Conservation (phyloP, 306 rosid genomes). For the Cucurbita argyrosperma region DNA sequence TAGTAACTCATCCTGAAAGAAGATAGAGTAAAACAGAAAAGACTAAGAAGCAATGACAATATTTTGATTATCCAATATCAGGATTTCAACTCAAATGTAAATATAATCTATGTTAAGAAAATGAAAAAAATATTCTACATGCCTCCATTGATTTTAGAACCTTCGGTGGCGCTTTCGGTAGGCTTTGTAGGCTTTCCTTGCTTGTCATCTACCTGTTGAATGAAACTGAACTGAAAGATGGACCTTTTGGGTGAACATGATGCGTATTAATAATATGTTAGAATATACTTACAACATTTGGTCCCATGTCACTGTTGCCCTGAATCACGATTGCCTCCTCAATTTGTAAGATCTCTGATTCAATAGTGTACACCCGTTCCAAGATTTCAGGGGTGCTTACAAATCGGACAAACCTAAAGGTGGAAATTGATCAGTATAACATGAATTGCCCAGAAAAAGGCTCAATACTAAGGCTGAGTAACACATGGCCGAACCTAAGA, state of each 20-base stretch:
- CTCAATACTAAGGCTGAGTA: background rate
- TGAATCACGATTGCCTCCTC: slow-evolving; percentile 90
- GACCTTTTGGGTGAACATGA: background rate
- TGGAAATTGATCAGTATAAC: background rate
- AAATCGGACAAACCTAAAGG: slow-evolving; percentile 88
- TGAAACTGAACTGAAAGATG: slow-evolving; percentile 3
- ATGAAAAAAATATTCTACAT: background rate
- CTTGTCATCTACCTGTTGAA: slow-evolving; percentile 58
- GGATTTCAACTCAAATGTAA: too few relatives aligned
- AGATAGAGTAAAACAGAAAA: too few relatives aligned
- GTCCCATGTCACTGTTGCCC: slow-evolving; percentile 54
- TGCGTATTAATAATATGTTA: background rate
- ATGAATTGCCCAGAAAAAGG: background rate
- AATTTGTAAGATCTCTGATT: slow-evolving; percentile 84
- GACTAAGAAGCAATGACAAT: too few relatives aligned
- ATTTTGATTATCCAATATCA: too few relatives aligned
- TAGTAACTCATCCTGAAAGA: too few relatives aligned
- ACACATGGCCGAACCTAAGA: background rate
- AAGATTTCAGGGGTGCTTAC: slow-evolving; percentile 89
- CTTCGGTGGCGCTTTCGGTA: slow-evolving; percentile 41
- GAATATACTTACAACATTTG: slow-evolving; percentile 39
- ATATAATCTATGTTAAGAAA: background rate
- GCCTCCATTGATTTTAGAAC: slow-evolving; percentile 19
- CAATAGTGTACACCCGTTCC: slow-evolving; percentile 76
- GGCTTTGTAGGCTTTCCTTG: slow-evolving; percentile 52